phyloP scores from a whole-genome alignment of 306 rosid species.

The Medicago lupulina region DNA sequence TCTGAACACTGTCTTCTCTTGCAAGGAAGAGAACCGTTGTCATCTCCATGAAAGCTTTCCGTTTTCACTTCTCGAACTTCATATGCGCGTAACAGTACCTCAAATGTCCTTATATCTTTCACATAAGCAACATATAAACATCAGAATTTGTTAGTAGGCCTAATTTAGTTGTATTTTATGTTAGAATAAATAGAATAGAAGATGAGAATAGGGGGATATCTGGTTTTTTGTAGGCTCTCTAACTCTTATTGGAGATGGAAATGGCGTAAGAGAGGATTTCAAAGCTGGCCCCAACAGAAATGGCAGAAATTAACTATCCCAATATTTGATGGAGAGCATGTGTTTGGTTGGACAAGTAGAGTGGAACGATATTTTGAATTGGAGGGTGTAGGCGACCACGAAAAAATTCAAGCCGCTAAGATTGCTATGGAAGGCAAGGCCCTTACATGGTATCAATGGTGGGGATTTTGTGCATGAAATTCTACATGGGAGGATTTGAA shows the following conservation, averaged over 20 bases:
- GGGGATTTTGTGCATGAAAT: neutral
- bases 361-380: neutral
- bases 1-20: conserved; percentile 74
- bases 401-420: neutral
- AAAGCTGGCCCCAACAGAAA: neutral
- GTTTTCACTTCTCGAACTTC: conserved; percentile 72
- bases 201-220: too few relatives aligned
- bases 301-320: too few relatives aligned
- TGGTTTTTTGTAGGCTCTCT: neutral
- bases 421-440: neutral
- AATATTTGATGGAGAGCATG: neutral
- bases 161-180: neutral
- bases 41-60: conserved; percentile 42
- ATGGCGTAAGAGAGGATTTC: neutral
- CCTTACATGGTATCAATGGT: neutral
- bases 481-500: too few relatives aligned
- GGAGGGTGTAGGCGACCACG: neutral
- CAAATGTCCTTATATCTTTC: conserved; percentile 88
- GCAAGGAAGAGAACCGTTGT: conserved; percentile 56
- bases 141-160: neutral
- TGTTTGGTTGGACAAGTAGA: neutral
- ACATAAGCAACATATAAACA: conserved; percentile 16
- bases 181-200: neutral
- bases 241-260: neutral
- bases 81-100: conserved; percentile 75